Evolutionary conservation across 1,284 basidiomycete genomes (phyloP).

Genomic region (Flammula alnicola): DNA sequence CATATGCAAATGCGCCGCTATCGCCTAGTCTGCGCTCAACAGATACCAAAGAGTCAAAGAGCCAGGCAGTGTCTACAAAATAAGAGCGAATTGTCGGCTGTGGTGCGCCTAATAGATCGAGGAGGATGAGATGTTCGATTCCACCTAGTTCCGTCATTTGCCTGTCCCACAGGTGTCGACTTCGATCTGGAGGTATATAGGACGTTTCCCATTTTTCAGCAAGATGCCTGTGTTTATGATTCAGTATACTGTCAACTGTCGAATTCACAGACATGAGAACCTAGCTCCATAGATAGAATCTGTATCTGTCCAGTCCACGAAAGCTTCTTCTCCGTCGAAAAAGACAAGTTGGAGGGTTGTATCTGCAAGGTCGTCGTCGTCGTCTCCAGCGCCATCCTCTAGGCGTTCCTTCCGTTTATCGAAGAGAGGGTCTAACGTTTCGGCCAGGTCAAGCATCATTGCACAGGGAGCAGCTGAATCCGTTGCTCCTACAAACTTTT

Average conservation of each 20-base stretch:
- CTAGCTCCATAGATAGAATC: slow-evolving; percentile 96
- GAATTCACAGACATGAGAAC: slow-evolving; percentile 40
- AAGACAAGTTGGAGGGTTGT: slow-evolving; percentile 95
- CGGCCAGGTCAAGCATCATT: slow-evolving; percentile 89
- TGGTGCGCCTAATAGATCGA: slow-evolving; percentile 85
- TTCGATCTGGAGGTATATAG: slow-evolving; percentile 63
- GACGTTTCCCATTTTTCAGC: slow-evolving; percentile 81
- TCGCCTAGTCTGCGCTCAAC: slow-evolving; percentile 71
- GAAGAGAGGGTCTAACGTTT: slow-evolving; percentile 75
- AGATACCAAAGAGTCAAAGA: slow-evolving; percentile 76
- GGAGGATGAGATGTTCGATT: slow-evolving; percentile 88
- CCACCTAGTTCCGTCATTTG: slow-evolving; percentile 69
- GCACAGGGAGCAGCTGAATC: slow-evolving; percentile 97
- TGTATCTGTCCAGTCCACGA: slow-evolving; percentile 84
- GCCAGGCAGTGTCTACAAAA: slow-evolving; percentile 90
- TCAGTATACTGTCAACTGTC: slow-evolving; percentile 8
- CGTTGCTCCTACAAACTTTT: slow-evolving; percentile 94
- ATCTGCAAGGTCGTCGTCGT: slow-evolving; percentile 77
- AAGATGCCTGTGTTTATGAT: slow-evolving; percentile 79
- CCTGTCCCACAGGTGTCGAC: slow-evolving; percentile 61
- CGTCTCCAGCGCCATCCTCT: slow-evolving; percentile 63
- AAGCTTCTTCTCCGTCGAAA: slow-evolving; percentile 99
- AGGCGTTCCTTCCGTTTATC: slow-evolving; percentile 63
- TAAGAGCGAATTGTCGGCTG: slow-evolving; percentile 78
- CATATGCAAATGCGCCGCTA: slow-evolving; percentile 59